These are phyloP conservation scores for Carallia brachiata DNA, from an alignment of 345 rosid species.

Conservation along the genomic window DNA sequence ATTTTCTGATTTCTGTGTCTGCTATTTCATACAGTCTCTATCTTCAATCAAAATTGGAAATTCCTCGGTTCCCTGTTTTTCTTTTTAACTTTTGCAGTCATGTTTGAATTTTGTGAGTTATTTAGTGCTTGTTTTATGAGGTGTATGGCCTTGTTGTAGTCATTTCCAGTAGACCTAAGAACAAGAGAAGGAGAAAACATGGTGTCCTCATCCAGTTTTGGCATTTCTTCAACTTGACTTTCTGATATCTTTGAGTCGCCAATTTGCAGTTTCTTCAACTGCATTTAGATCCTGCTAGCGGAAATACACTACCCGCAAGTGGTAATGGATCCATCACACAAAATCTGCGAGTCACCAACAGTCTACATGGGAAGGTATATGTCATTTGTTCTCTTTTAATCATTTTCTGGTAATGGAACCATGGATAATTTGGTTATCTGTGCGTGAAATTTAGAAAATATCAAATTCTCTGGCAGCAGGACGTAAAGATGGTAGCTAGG, in stretches of 20 bases:
- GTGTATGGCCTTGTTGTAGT: neutral
- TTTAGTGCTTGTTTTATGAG: neutral
- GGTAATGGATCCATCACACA: slow-evolving; percentile 63
- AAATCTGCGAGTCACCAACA: slow-evolving; percentile 73
- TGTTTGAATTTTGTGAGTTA: neutral
- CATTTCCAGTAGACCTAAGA: neutral
- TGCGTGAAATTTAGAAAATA: neutral
- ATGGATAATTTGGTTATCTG: neutral
- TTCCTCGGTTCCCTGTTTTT: neutral
- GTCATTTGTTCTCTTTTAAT: neutral
- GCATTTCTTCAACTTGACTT: neutral
- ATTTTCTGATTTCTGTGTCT: neutral
- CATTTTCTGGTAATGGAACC: neutral
- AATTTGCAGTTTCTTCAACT: slow-evolving; percentile 85
- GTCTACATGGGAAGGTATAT: slow-evolving; percentile 95
- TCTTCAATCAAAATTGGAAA: neutral
- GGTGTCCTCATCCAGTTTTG: neutral
- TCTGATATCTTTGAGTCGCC: slow-evolving; percentile 16
- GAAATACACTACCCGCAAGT: slow-evolving; percentile 64
- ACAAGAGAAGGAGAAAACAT: neutral
- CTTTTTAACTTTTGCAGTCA: neutral
- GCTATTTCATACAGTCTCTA: neutral
- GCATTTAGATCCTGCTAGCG: slow-evolving; percentile 87
- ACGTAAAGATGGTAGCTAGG: neutral
- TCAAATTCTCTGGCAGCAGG: neutral